Conservation (phyloP, 106 monocot species). For the Platanthera zijinensis region DNA sequence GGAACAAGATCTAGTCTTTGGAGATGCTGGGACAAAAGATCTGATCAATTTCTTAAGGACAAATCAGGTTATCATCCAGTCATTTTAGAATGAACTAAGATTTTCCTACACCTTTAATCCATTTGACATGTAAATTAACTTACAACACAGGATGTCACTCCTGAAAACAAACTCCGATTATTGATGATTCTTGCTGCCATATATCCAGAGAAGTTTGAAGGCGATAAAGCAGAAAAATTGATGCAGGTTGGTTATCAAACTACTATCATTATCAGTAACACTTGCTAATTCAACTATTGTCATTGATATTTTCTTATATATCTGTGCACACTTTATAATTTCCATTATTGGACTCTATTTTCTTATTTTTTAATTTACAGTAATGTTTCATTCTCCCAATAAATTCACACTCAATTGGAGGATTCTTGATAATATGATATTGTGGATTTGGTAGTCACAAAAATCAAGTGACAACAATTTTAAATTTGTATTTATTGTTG, state of each 20-base stretch:
- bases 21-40: conserved; percentile 95
- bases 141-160: conserved; percentile 48
- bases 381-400: too few species aligned
- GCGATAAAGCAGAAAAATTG: conserved; percentile 75
- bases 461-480: too few species aligned
- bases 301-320: too few species aligned
- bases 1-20: conserved; percentile 98
- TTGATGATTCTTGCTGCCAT: conserved; percentile 83
- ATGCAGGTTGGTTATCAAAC: conserved; percentile 56
- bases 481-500: not conserved
- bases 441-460: too few species aligned
- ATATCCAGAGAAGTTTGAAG: conserved; percentile 81
- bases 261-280: not conserved
- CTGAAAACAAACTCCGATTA: conserved; percentile 76
- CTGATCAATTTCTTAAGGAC: conserved; percentile 81
- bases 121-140: conserved; percentile 2
- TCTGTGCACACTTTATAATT: not conserved
- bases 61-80: conserved; percentile 43
- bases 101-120: not conserved
- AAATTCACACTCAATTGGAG: too few species aligned
- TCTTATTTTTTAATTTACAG: too few species aligned
- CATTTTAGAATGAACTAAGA: not conserved
- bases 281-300: too few species aligned
- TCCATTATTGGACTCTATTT: not conserved
- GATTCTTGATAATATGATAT: too few species aligned